phyloP scores from a whole-genome alignment of 108 stramenopile genomes.

The Conticribra guillardii region DNA sequence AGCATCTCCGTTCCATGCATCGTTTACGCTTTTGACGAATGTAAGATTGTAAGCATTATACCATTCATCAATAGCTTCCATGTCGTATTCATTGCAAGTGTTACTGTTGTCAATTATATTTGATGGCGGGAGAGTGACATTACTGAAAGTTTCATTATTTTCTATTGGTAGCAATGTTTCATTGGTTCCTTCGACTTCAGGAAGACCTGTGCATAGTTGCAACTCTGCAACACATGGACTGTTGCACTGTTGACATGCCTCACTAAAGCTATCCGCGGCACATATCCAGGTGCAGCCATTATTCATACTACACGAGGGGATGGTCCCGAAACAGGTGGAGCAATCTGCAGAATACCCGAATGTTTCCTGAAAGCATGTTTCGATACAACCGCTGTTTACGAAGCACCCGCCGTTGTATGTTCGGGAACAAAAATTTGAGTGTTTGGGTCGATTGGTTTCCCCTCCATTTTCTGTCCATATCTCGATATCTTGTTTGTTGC shows the following conservation, averaged over 20 bases:
- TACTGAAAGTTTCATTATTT: slow-evolving; percentile 4
- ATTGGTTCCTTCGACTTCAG: slow-evolving; percentile 11
- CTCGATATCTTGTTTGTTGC: slow-evolving; percentile 30
- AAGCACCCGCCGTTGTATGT: slow-evolving; percentile 30
- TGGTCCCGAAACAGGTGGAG: slow-evolving; percentile 31
- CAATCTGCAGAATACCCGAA: slow-evolving; percentile 38
- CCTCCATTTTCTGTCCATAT: slow-evolving; percentile 32
- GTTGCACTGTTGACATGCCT: slow-evolving; percentile 44
- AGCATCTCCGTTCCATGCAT: slow-evolving; percentile 64
- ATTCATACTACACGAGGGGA: slow-evolving; percentile 29
- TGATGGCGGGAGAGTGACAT: not conserved
- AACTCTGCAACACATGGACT: slow-evolving; percentile 40
- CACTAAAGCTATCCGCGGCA: slow-evolving; percentile 33
- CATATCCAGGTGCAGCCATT: slow-evolving; percentile 31
- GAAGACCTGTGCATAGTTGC: slow-evolving; percentile 37
- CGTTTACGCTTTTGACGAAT: slow-evolving; percentile 43
- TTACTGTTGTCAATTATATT: not conserved
- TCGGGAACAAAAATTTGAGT: slow-evolving; percentile 37
- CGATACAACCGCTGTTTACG: slow-evolving; percentile 24
- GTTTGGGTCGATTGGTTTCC: slow-evolving; percentile 4
- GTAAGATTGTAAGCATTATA: slow-evolving; percentile 50
- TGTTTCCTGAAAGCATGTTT: slow-evolving; percentile 24
- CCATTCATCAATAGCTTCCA: slow-evolving; percentile 32
- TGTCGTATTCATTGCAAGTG: slow-evolving; percentile 44
- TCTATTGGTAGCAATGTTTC: not conserved